Evolutionary conservation across 208 protist species (phyloP).

Genomic region (Naegleria lovaniensis): DNA sequence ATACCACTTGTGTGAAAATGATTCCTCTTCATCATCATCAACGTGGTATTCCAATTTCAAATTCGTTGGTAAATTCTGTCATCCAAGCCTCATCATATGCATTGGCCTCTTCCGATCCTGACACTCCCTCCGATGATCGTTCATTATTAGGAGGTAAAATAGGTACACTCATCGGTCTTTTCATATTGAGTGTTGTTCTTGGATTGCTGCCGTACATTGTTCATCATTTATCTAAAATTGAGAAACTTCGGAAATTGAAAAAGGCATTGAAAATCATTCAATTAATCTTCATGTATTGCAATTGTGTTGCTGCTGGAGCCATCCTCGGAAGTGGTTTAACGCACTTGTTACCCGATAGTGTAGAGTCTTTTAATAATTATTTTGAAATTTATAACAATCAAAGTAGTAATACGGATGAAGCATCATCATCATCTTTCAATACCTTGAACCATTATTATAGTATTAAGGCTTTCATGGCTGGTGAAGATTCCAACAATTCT

Average conservation of each 20-base stretch:
- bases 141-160: neutral
- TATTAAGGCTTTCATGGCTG: neutral
- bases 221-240: neutral
- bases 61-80: too few relatives aligned
- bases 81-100: too few relatives aligned
- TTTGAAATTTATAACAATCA: neutral
- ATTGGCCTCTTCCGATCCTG: neutral
- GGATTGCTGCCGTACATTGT: neutral
- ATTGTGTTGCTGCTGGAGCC: neutral
- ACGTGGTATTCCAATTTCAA: too few relatives aligned
- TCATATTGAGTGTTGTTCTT: neutral
- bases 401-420: neutral
- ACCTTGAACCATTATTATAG: too few relatives aligned
- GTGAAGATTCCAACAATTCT: neutral
- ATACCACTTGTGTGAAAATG: too few relatives aligned
- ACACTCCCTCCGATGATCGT: neutral
- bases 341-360: neutral
- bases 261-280: neutral
- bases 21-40: too few relatives aligned
- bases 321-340: neutral
- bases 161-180: neutral
- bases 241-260: neutral
- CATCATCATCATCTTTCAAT: too few relatives aligned
- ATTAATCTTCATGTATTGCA: neutral
- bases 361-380: neutral